These are phyloP conservation scores for Sisymbrium altissimum DNA, from an alignment of 345 rosid genomes.

Conservation along the genomic window DNA sequence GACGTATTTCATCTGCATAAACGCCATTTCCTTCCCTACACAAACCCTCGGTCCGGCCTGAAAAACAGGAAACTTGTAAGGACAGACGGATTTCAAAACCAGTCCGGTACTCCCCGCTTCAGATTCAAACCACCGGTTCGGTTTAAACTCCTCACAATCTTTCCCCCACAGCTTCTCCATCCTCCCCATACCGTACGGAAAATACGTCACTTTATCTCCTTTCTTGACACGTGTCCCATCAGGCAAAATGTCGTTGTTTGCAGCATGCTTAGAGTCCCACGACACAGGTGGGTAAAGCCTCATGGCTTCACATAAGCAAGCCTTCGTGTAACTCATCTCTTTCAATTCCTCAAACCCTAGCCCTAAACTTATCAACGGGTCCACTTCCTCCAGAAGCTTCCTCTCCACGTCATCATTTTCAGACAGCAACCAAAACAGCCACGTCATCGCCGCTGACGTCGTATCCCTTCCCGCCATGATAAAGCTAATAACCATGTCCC, in stretches of 20 bases:
- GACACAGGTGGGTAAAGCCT: constrained; percentile 70
- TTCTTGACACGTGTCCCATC: constrained; percentile 51
- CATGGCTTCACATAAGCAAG: constrained; percentile 62
- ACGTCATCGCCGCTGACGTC: constrained; percentile 58
- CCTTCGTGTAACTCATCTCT: constrained; percentile 47
- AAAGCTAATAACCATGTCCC: constrained; percentile 72
- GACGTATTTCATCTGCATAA: constrained; percentile 67
- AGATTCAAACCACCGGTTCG: constrained; percentile 53
- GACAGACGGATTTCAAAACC: constrained; percentile 38
- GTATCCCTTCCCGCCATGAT: constrained; percentile 70
- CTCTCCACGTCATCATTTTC: constrained; percentile 32
- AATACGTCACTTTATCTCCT: constrained; percentile 55
- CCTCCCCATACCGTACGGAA: constrained; percentile 69
- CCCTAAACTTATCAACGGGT: constrained; percentile 34
- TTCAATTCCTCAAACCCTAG: constrained; percentile 39
- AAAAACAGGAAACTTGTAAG: constrained; percentile 54
- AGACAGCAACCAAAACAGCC: constrained; percentile 65
- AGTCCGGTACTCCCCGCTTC: not conserved
- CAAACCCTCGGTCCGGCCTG: constrained; percentile 73
- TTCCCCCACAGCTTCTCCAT: constrained; percentile 66
- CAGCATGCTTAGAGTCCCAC: constrained; percentile 63
- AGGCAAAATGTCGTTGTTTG: constrained; percentile 48
- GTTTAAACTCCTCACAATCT: constrained; percentile 58
- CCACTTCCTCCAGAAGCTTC: constrained; percentile 37
- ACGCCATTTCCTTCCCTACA: constrained; percentile 65